A percentile compares a stretch with the other conserved stretches of the same genome.
These are phyloP conservation scores for Lachnellula cervina DNA, from an alignment of 2,329 filamentous ascomycete species.

Conservation along the genomic window DNA sequence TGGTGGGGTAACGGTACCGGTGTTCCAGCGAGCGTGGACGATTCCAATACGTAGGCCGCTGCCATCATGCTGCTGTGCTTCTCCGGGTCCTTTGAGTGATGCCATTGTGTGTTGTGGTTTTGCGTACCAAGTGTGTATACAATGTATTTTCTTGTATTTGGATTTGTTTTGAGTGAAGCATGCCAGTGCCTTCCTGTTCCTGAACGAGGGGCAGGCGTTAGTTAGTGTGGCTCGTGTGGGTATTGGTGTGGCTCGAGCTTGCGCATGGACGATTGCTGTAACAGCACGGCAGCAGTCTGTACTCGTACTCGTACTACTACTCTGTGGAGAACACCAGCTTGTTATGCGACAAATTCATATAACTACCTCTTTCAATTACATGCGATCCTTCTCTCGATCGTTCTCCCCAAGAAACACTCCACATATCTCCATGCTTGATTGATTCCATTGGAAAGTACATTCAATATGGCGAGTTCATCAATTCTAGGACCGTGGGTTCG, in stretches of 20 bases:
- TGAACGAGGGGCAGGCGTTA: too few species aligned
- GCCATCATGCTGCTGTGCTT: conserved; percentile 59
- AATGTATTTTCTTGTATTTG: not conserved
- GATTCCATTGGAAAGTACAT: not conserved
- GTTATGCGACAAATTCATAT: too few species aligned
- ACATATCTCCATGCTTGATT: too few species aligned
- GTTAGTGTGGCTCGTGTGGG: too few species aligned
- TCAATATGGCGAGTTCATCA: not conserved
- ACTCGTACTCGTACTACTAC: too few species aligned
- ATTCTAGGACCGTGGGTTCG: conserved; percentile 46
- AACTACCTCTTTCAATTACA: too few species aligned
- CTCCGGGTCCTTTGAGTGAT: conserved; percentile 55
- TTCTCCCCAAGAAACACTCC: too few species aligned
- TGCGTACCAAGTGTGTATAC: not conserved
- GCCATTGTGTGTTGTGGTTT: conserved; percentile 17
- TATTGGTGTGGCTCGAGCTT: not conserved
- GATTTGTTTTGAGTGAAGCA: too few species aligned
- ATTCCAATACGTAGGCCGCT: conserved; percentile 83
- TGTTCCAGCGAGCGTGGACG: conserved; percentile 93
- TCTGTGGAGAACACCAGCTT: too few species aligned
- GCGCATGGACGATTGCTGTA: not conserved
- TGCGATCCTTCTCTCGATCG: too few species aligned
- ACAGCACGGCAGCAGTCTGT: too few species aligned
- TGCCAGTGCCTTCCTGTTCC: too few species aligned
- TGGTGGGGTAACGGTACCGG: conserved; percentile 20